Conservation (phyloP, 23 red algal genomes). For the Gracilariopsis chorda region DNA sequence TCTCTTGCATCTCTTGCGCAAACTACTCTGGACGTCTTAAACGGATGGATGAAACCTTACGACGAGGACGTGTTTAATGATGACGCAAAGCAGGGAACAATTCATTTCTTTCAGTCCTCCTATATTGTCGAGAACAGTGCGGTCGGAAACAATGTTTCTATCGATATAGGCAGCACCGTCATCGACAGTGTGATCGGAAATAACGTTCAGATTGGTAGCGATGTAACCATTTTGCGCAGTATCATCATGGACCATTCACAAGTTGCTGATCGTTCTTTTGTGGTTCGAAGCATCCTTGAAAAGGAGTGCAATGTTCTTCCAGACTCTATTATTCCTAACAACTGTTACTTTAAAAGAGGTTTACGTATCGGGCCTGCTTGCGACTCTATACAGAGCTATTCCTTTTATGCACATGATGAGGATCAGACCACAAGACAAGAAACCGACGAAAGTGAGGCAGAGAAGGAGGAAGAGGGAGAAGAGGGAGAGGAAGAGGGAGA, state of each 20-base stretch:
- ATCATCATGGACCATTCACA: conserved; percentile 36
- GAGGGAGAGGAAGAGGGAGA: not conserved
- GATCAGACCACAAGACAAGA: conserved; percentile 11
- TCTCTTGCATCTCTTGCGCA: conserved; percentile 38
- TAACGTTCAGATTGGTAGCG: conserved; percentile 40
- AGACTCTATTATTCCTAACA: conserved; percentile 24
- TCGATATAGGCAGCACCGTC: conserved; percentile 18
- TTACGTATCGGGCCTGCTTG: conserved; percentile 26
- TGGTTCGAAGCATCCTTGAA: conserved; percentile 18
- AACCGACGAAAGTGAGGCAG: not conserved
- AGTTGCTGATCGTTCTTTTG: conserved; percentile 29
- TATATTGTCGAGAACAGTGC: conserved; percentile 15
- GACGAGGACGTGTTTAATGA: not conserved
- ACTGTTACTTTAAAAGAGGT: conserved; percentile 28
- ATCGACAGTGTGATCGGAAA: conserved; percentile 54
- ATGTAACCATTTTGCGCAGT: conserved; percentile 39
- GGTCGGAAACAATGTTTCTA: conserved; percentile 20
- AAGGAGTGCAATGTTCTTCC: conserved; percentile 6
- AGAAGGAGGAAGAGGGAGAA: not conserved
- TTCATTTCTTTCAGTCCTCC: not conserved
- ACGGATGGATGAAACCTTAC: conserved; percentile 10
- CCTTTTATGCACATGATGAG: not conserved
- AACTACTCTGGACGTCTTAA: conserved; percentile 10
- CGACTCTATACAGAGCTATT: not conserved
- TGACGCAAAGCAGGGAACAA: not conserved